Evolutionary conservation across 495 filamentous ascomycete genomes (phyloP).

Genomic region (Penicillium verhagenii): DNA sequence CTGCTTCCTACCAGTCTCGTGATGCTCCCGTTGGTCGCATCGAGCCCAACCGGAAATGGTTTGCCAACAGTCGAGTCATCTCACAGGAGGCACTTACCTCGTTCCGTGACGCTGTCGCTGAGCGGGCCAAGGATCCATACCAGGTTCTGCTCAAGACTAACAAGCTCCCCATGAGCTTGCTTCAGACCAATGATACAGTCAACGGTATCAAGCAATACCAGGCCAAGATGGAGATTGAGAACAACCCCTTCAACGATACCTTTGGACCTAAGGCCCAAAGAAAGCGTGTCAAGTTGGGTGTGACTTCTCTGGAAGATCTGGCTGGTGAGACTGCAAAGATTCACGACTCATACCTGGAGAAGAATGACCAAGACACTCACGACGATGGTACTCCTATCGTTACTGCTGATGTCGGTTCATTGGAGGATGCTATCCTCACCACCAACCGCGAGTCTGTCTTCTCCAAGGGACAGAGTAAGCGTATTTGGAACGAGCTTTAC

Average conservation of each 20-base stretch:
- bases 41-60: conserved; percentile 92
- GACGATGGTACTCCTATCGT: conserved; percentile 64
- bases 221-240: conserved; percentile 92
- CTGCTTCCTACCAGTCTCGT: conserved; percentile 79
- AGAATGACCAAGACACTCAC: conserved; percentile 67
- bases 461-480: conserved; percentile 86
- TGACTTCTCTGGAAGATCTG: conserved; percentile 76
- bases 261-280: conserved; percentile 93
- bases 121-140: conserved; percentile 87
- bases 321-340: conserved; percentile 73
- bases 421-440: conserved; percentile 53
- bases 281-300: conserved; percentile 85
- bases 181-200: conserved; percentile 59
- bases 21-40: conserved; percentile 81
- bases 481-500: conserved; percentile 99
- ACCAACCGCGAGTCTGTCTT: conserved; percentile 87
- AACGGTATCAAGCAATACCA: conserved; percentile 89
- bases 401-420: conserved; percentile 50
- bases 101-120: conserved; percentile 91
- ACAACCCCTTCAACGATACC: conserved; percentile 78
- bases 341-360: conserved; percentile 76
- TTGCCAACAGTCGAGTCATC: conserved; percentile 70
- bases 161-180: conserved; percentile 84
- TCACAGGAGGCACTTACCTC: conserved; percentile 66
- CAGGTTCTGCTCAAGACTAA: conserved; percentile 89